These are phyloP conservation scores for Cyclostephanos tholiformis DNA, from an alignment of 108 stramenopile genomes.

Conservation along the genomic window DNA sequence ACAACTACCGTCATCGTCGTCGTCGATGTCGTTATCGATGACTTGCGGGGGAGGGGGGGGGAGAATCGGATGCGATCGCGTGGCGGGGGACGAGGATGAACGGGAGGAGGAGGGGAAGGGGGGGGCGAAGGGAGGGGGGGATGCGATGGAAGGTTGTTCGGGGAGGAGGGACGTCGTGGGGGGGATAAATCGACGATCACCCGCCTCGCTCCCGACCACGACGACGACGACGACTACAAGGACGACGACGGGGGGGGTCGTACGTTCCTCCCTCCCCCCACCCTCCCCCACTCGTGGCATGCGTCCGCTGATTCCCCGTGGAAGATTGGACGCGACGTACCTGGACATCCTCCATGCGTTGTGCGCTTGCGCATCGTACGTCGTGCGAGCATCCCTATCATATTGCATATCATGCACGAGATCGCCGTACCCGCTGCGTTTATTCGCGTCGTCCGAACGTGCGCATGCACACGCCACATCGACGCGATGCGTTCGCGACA, in stretches of 20 bases:
- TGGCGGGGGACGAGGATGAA: background rate
- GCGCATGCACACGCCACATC: no score
- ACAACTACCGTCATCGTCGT: no score
- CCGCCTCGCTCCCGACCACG: background rate
- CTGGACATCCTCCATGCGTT: constrained; percentile 57
- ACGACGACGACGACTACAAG: background rate
- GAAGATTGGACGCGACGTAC: constrained; percentile 67
- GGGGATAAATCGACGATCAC: background rate
- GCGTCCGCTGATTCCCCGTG: constrained; percentile 64
- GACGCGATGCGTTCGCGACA: background rate
- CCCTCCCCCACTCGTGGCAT: background rate
- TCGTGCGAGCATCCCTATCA: constrained; percentile 13
- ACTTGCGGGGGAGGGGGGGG: no score
- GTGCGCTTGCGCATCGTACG: constrained; percentile 42
- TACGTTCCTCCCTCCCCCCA: constrained; percentile 25
- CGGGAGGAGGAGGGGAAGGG: background rate
- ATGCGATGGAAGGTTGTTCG: no score
- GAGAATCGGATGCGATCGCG: no score
- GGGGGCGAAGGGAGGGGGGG: background rate
- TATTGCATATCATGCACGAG: background rate
- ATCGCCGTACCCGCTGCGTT: background rate
- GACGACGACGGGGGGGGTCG: background rate
- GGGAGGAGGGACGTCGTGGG: background rate
- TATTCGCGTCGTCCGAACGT: background rate
- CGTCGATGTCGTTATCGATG: no score